Percentiles rank a stretch among this genome's conserved stretches.
These are phyloP conservation scores for Termitomyces sp. DNA, from an alignment of 768 basidiomycete species.

Conservation along the genomic window DNA sequence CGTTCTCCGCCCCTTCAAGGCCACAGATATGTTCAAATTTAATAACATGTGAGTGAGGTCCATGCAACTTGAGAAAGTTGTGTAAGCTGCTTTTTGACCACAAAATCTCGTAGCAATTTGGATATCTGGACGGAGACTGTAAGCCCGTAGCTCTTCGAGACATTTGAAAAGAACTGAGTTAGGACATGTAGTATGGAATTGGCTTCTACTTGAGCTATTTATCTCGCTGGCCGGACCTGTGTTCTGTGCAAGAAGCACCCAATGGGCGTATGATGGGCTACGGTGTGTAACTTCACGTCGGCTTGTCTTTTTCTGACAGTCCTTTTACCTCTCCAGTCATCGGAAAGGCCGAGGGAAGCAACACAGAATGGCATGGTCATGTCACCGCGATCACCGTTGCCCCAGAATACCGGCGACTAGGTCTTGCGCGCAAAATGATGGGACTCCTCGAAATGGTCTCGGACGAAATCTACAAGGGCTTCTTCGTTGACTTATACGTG, in stretches of 20 bases:
- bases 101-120: constrained; percentile 61
- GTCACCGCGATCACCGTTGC: constrained; percentile 95
- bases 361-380: constrained; percentile 86
- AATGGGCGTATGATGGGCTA: constrained; percentile 90
- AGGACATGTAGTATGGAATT: constrained; percentile 67
- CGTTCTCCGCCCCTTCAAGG: constrained; percentile 80
- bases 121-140: constrained; percentile 99
- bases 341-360: constrained; percentile 85
- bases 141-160: constrained; percentile 25
- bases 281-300: constrained; percentile 47
- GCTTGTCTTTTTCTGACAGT: constrained; percentile 4
- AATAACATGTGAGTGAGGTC: constrained; percentile 72
- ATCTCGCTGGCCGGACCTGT: constrained; percentile 89
- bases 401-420: constrained; percentile 87
- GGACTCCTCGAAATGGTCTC: constrained; percentile 81
- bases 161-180: background rate
- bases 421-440: constrained; percentile 87
- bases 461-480: constrained; percentile 75
- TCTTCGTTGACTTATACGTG: constrained; percentile 96
- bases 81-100: constrained; percentile 4
- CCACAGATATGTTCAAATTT: constrained; percentile 89
- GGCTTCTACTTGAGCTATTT: constrained; percentile 89
- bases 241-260: constrained; percentile 79
- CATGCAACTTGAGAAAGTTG: background rate
- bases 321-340: constrained; percentile 47